Conservation (phyloP, 129 eudicot species). For the Smallanthus sonchifolius region DNA sequence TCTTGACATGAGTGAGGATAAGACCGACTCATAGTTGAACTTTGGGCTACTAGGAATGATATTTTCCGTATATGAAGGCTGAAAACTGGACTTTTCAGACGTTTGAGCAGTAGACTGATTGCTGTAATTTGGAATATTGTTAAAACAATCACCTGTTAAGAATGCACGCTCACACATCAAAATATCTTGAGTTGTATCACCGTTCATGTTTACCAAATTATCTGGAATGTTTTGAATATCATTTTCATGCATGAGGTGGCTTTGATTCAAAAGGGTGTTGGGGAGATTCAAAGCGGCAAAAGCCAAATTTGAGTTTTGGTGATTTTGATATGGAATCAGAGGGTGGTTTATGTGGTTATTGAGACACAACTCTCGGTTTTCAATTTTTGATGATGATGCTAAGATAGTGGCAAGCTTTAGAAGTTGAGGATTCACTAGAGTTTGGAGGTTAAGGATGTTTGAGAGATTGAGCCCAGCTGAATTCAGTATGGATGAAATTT, state of each 20-base stretch:
- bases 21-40: conserved; percentile 46
- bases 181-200: no score
- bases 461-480: conserved; percentile 67
- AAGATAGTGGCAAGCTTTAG: conserved; percentile 53
- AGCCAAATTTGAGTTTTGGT: no score
- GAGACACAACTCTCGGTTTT: conserved; percentile 33
- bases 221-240: no score
- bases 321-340: conserved; percentile 12
- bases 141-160: no score
- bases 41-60: conserved; percentile 25
- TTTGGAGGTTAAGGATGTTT: conserved; percentile 64
- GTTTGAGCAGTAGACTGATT: conserved; percentile 9
- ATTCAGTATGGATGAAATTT: conserved; percentile 59
- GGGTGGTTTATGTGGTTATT: conserved; percentile 22
- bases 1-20: conserved; percentile 51
- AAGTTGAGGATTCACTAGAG: conserved; percentile 65
- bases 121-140: neutral
- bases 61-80: conserved; percentile 28
- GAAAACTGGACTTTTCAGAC: no score
- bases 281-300: no score
- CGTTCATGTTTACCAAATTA: no score
- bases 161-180: no score
- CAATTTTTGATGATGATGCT: conserved; percentile 38
- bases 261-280: neutral
- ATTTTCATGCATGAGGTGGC: no score